Percentiles rank a stretch among this genome's conserved stretches.
These are phyloP conservation scores for Cystobasidium sp. DNA, from an alignment of 1,284 basidiomycete species.

Conservation along the genomic window DNA sequence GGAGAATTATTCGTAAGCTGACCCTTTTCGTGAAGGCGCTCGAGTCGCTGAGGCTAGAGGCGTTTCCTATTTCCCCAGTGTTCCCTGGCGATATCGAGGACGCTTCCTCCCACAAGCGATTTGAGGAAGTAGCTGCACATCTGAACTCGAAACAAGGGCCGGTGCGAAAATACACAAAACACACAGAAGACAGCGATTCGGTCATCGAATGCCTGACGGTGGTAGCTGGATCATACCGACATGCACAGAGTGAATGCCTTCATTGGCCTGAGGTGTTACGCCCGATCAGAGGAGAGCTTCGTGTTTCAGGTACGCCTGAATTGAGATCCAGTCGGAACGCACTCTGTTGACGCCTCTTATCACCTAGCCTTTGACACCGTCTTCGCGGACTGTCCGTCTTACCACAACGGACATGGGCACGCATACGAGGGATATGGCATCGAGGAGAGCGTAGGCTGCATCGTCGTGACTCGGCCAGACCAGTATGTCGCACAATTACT, in stretches of 20 bases:
- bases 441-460: slow-evolving; percentile 50
- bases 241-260: slow-evolving; percentile 44
- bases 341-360: background rate
- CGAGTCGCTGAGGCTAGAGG: background rate
- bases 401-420: slow-evolving; percentile 55
- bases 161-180: slow-evolving; percentile 46
- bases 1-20: slow-evolving; percentile 42
- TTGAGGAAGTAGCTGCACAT: slow-evolving; percentile 43
- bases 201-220: slow-evolving; percentile 51
- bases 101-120: background rate
- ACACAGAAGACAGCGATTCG: slow-evolving; percentile 47
- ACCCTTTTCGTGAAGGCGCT: background rate
- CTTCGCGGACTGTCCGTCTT: slow-evolving; percentile 54
- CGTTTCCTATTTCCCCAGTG: slow-evolving; percentile 4
- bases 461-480: slow-evolving; percentile 55
- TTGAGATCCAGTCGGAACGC: background rate
- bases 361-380: slow-evolving; percentile 47
- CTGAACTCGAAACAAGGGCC: slow-evolving; percentile 46
- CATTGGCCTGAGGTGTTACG: slow-evolving; percentile 48
- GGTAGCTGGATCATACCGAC: slow-evolving; percentile 45
- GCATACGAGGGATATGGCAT: slow-evolving; percentile 55
- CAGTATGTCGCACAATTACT: slow-evolving; percentile 53
- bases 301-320: slow-evolving; percentile 43
- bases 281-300: slow-evolving; percentile 45
- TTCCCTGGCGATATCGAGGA: slow-evolving; percentile 50